Evolutionary conservation across 2,329 filamentous ascomycete species (phyloP), one percentile per base, ranked within the genome.

Genomic region (Dothistroma pini): DNA sequence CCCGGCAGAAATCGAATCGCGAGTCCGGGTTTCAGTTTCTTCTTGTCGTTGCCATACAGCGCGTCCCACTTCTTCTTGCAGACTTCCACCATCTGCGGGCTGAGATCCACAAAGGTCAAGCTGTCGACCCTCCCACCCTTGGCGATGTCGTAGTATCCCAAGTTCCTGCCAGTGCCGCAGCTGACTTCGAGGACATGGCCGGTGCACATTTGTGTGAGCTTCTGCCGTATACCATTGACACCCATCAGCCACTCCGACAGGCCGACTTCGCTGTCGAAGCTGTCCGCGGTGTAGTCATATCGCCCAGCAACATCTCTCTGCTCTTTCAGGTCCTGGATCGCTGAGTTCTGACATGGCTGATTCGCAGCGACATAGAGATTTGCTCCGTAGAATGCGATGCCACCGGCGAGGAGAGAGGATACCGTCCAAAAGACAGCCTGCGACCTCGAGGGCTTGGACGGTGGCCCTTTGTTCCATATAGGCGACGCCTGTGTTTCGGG

Each of bases 171-270:
- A 0, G 80, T 82, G 7, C 80, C 80, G 51, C 78, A 80, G 21
- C 77, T 77, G 14, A 78, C 78, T 68, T 82, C 80, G 38, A 82
- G 66, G 14, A 82, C 79, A 69, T 82, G 73, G 0, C 80, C 80
- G 12, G 66, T 69, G 59, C 77, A 80, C 66, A 73, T 71, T 38
- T 67, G 62, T 2, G 75, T 74, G 29, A 82, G 70, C 62, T 74
- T 69, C 63, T 75, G 75, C 54, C 80, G 75, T 55, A 74, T 71
- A 50, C 66, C 68, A 29, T 71, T 76, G 57, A 81, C 67, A 22
- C 79, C 72, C 63, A 77, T 75, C 38, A 79, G 63, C 61, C 66
- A 72, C 65, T 82, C 80, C 6, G 75, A 75, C 19, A 74, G 68
- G 57, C 75, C 75, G 38, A 82, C 78, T 56, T 81, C 78, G 66